These are phyloP conservation scores for Pseudogymnoascus sp. DNA, from an alignment of 2,329 filamentous ascomycete genomes.

Conservation along the genomic window DNA sequence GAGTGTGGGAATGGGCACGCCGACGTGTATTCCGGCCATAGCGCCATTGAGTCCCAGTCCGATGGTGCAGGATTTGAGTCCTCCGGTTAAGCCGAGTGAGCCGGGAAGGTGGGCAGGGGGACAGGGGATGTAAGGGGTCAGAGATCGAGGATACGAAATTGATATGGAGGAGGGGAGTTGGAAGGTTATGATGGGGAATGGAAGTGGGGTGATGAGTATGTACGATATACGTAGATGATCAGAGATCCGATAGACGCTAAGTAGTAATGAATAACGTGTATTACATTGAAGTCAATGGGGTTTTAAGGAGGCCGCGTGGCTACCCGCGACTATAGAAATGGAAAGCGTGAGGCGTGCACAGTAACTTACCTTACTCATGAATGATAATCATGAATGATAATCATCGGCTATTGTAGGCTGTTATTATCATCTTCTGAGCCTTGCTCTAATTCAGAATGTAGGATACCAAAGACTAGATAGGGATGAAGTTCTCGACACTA, in stretches of 20 bases:
- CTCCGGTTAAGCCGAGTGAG: constrained; percentile 46
- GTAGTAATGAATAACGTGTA: neutral
- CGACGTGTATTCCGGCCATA: constrained; percentile 48
- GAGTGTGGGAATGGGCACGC: constrained; percentile 16
- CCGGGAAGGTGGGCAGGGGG: neutral
- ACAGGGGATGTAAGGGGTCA: neutral
- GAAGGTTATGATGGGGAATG: neutral
- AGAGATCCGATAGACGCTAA: neutral
- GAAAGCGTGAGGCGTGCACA: neutral
- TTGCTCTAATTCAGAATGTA: neutral
- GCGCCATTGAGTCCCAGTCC: constrained; percentile 51
- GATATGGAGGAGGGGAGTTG: neutral
- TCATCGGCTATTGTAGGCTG: neutral
- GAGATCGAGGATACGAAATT: neutral
- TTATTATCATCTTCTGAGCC: neutral
- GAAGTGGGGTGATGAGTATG: neutral
- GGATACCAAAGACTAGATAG: too few species aligned
- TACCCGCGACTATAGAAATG: neutral
- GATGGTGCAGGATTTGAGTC: constrained; percentile 48
- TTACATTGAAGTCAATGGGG: neutral
- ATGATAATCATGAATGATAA: neutral
- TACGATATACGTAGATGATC: constrained; percentile 2
- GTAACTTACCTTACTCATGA: neutral
- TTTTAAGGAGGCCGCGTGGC: neutral
- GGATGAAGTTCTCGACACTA: neutral